Evolutionary conservation across 768 basidiomycete genomes (phyloP), one percentile per base, ranked within the genome.

Genomic region (Rhizopogon salebrosus): DNA sequence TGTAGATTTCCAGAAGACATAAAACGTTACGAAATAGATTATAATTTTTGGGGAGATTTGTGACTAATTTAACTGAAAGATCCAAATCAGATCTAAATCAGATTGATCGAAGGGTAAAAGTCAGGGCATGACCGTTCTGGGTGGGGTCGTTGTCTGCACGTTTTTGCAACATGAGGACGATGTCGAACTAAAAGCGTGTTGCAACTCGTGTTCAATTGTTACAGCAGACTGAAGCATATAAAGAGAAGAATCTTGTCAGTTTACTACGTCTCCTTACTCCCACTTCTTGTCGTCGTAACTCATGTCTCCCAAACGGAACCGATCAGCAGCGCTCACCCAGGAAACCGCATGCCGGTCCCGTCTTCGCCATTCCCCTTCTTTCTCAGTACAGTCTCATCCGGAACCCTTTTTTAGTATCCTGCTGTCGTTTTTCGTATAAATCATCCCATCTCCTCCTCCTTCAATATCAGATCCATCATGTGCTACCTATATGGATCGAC

Each of bases 401-500:
- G 65, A 70, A 62, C 71, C 66, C 70, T 62, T 65, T 58, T 70
- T 66, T 65, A 58, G 67, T 54, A 64, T 55, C 56, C 22, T 57
- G 48, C 58, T 34, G 54, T 39, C 52, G 46, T 56, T 53, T 58
- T 58, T 56, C 50, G 41, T 67, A 69, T 67, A 67, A 68, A 60
- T 62, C 49, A 40, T 56, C 54, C 38, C 58, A 54, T 54, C 57
- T 56, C 52, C 52, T 42, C 48, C 53, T 46, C 55, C 61, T 43
- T 42, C 60, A 54, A 54, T 54, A 49, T 53, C 61, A 58, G 22
- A 20, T 51, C 56, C 72, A 66, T 62, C 56, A 46, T 91, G 89
- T 92, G 89, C 71, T 85, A 83, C 69, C 77, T 76, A 51, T 75
- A 81, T 54, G 84, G 84, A 62, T 85, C 87, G 41, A 68, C 83